phyloP scores from a whole-genome alignment of 352 stramenopile species.

The Globisporangium sylvaticum region DNA sequence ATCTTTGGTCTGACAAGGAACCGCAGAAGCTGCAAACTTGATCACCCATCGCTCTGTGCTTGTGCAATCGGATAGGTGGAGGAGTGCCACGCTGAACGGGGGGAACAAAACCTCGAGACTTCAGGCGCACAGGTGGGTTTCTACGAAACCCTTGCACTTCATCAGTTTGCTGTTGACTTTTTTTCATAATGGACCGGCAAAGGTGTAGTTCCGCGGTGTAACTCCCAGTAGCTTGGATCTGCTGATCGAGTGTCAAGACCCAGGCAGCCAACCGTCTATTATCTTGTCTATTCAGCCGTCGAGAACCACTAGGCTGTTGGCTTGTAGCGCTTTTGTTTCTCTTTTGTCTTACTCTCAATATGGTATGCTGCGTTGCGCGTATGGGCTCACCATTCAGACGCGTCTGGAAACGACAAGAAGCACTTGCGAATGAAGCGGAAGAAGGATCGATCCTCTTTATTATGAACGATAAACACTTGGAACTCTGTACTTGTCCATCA shows the following conservation, averaged over 20 bases:
- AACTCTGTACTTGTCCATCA: background rate
- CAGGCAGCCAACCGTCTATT: background rate
- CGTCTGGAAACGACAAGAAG: background rate
- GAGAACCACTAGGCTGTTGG: no score
- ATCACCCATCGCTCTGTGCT: background rate
- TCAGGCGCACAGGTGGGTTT: slow-evolving; percentile 30
- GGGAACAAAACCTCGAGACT: slow-evolving; percentile 35
- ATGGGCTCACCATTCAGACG: no score
- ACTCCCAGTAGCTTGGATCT: background rate
- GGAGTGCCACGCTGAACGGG: slow-evolving; percentile 37
- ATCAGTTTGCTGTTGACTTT: no score
- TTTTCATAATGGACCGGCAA: no score
- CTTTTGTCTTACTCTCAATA: background rate
- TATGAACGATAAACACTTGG: background rate
- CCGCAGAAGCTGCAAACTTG: no score
- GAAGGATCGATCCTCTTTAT: background rate
- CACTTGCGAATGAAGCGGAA: background rate
- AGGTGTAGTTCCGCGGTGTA: background rate
- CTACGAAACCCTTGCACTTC: background rate
- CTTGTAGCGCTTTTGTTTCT: background rate
- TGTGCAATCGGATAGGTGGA: slow-evolving; percentile 35
- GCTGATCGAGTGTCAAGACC: background rate
- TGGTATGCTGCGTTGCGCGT: no score
- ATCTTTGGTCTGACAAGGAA: no score
- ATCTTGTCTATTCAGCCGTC: no score